Percentiles rank a stretch among this genome's conserved stretches.
These are phyloP conservation scores for Vigna trinervia DNA, from an alignment of 306 rosid species.

Conservation along the genomic window DNA sequence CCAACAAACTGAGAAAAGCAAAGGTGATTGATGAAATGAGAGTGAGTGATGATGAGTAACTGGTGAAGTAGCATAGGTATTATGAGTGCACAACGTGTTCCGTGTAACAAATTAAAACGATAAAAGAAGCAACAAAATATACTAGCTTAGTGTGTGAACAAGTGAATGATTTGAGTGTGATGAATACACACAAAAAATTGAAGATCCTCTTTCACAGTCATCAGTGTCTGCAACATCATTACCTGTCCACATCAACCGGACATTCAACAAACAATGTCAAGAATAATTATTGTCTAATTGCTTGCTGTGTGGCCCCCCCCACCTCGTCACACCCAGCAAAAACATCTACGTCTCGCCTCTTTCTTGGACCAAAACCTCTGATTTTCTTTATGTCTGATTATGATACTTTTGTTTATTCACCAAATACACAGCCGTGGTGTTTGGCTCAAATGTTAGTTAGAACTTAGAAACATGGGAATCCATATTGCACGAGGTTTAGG, in stretches of 20 bases:
- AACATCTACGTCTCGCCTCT: constrained; percentile 28
- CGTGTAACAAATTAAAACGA: constrained; percentile 15
- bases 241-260: constrained; percentile 55
- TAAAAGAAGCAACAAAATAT: background rate
- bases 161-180: background rate
- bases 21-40: constrained; percentile 30
- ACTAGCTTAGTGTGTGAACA: background rate
- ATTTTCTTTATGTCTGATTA: constrained; percentile 31
- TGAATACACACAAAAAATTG: background rate
- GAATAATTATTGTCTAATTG: constrained; percentile 34
- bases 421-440: background rate
- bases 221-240: constrained; percentile 59
- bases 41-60: background rate
- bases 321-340: constrained; percentile 38
- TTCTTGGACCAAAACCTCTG: constrained; percentile 57
- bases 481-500: constrained; percentile 56
- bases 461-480: background rate
- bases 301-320: constrained; percentile 43
- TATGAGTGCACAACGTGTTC: constrained; percentile 18
- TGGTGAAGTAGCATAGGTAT: constrained; percentile 29
- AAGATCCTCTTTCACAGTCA: constrained; percentile 51
- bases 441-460: background rate
- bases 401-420: background rate
- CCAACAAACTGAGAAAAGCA: constrained; percentile 45
- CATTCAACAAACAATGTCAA: constrained; percentile 62